Evolutionary conservation across 257 asterid genomes (phyloP).

Genomic region (Ballota nigra): DNA sequence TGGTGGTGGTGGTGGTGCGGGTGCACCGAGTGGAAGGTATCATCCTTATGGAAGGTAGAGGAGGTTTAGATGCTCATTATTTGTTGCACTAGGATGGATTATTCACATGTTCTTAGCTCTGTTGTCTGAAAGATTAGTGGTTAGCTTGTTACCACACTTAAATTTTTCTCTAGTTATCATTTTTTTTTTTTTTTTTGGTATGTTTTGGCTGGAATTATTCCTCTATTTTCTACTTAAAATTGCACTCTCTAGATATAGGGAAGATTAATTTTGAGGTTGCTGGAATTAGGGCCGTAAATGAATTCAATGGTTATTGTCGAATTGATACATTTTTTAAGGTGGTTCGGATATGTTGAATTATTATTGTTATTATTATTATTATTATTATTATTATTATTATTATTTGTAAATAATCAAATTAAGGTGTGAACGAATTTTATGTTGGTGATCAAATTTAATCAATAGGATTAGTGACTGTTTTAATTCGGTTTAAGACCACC

Average conservation of each 20-base stretch:
- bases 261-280: background rate
- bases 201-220: background rate
- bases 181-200: background rate
- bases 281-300: background rate
- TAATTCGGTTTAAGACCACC: too few relatives aligned
- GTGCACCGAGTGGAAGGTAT: constrained; percentile 38
- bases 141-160: background rate
- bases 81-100: constrained; percentile 9
- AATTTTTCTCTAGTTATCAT: background rate
- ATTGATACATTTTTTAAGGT: too few relatives aligned
- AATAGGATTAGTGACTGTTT: too few relatives aligned
- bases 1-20: constrained; percentile 36
- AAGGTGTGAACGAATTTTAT: background rate
- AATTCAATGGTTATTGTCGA: background rate
- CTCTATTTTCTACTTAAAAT: background rate
- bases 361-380: too few relatives aligned
- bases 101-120: constrained; percentile 5
- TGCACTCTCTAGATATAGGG: background rate
- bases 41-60: constrained; percentile 61
- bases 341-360: too few relatives aligned
- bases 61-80: background rate
- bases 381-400: too few relatives aligned
- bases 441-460: too few relatives aligned
- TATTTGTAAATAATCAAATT: too few relatives aligned
- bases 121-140: constrained; percentile 11